Percentiles rank a stretch among this genome's conserved stretches.
Evolutionary conservation across 305 asterid species (phyloP).

Genomic region (Fraxinus albicans): DNA sequence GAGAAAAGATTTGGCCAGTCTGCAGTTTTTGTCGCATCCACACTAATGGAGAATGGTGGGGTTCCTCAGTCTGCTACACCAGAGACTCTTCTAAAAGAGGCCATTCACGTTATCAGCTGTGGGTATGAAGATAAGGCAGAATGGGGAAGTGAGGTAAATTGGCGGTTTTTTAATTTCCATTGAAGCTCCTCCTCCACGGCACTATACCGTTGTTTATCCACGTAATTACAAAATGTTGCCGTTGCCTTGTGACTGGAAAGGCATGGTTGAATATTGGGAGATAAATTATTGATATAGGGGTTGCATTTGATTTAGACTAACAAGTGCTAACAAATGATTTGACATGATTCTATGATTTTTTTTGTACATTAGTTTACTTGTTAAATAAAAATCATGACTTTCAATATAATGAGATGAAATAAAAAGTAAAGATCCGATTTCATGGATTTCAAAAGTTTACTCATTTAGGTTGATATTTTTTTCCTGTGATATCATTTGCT

Average conservation of each 20-base stretch:
- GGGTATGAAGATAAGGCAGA: slow-evolving; percentile 97
- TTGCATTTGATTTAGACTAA: background rate
- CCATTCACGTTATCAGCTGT: slow-evolving; percentile 97
- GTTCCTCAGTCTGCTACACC: slow-evolving; percentile 96
- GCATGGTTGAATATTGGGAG: background rate
- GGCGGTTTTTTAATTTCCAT: background rate
- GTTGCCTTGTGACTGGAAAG: background rate
- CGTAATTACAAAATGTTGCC: background rate
- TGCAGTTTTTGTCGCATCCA: slow-evolving; percentile 91
- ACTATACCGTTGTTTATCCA: background rate
- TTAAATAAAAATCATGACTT: background rate
- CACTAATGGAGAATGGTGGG: slow-evolving; percentile 97
- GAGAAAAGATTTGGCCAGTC: slow-evolving; percentile 99
- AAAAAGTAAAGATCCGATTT: background rate
- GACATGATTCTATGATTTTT: background rate
- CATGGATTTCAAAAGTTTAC: background rate
- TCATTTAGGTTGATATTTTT: background rate
- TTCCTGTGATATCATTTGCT: background rate
- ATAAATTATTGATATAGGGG: background rate
- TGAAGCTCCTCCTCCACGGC: background rate
- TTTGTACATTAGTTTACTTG: background rate
- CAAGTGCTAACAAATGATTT: background rate
- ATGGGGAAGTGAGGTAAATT: slow-evolving; percentile 89
- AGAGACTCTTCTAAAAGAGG: slow-evolving; percentile 93
- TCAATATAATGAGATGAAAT: background rate